These are phyloP conservation scores for Melanopsichium pennsylvanicum DNA, from an alignment of 1,284 basidiomycete genomes.

Conservation along the genomic window DNA sequence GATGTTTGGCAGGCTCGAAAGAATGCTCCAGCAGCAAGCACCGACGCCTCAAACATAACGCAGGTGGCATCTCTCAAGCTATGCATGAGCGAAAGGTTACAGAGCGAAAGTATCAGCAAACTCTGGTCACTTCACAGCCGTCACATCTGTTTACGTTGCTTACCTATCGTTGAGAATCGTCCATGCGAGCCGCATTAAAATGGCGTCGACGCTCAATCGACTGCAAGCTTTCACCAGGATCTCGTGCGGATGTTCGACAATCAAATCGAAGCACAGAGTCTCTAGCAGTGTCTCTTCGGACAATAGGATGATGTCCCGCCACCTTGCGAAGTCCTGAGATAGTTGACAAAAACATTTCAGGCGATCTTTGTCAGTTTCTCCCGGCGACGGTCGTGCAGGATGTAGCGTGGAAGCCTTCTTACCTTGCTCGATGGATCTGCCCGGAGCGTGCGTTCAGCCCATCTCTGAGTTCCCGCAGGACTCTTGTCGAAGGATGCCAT, in stretches of 20 bases:
- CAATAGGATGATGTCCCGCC: slow-evolving; percentile 75
- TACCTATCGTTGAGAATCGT: slow-evolving; percentile 52
- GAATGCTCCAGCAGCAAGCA: slow-evolving; percentile 60
- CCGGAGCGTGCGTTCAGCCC: slow-evolving; percentile 50
- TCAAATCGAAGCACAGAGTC: slow-evolving; percentile 88
- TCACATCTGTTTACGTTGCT: neutral
- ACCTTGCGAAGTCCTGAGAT: slow-evolving; percentile 68
- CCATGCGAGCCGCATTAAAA: slow-evolving; percentile 51
- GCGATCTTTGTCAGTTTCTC: too few relatives aligned
- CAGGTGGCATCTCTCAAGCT: slow-evolving; percentile 52
- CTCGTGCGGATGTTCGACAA: slow-evolving; percentile 79
- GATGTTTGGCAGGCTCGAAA: slow-evolving; percentile 47
- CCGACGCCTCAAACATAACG: slow-evolving; percentile 58
- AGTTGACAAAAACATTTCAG: too few relatives aligned
- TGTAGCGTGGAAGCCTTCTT: neutral
- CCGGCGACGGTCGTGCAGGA: too few relatives aligned
- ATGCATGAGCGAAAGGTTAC: too few relatives aligned
- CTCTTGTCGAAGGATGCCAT: slow-evolving; percentile 74
- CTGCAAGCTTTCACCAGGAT: slow-evolving; percentile 54
- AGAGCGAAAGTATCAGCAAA: too few relatives aligned
- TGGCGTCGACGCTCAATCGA: slow-evolving; percentile 39
- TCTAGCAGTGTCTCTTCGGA: slow-evolving; percentile 85
- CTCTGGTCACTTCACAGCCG: too few relatives aligned
- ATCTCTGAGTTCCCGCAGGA: slow-evolving; percentile 65
- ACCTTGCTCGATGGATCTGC: slow-evolving; percentile 41